Evolutionary conservation across 2,329 filamentous ascomycete species (phyloP).

Genomic region (Talaromyces funiculosus): DNA sequence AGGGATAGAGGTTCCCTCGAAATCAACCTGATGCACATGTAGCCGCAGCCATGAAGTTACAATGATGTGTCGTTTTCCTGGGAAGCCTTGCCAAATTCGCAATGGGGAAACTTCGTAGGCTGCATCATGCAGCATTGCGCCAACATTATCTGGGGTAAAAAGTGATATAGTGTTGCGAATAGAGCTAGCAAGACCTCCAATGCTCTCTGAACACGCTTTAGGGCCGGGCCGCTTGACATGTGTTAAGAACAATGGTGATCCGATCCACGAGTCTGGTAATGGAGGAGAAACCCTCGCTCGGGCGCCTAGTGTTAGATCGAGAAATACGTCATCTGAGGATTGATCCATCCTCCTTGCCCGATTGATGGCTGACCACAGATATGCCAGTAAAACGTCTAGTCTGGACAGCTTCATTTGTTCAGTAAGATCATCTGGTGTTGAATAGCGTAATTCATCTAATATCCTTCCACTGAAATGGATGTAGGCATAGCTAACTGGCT

Average conservation of each 20-base stretch:
- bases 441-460: not conserved
- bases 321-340: conserved; percentile 28
- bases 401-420: conserved; percentile 28
- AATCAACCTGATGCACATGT: conserved; percentile 35
- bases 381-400: conserved; percentile 44
- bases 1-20: conserved; percentile 21
- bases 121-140: conserved; percentile 39
- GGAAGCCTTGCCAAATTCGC: conserved; percentile 45
- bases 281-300: conserved; percentile 36
- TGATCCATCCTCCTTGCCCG: conserved; percentile 31
- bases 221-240: conserved; percentile 26
- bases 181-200: conserved; percentile 11
- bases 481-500: not conserved
- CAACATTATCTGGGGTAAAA: conserved; percentile 37
- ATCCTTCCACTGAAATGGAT: not conserved
- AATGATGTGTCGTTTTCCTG: conserved; percentile 39
- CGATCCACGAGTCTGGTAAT: conserved; percentile 39
- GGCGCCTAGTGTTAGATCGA: conserved; percentile 40
- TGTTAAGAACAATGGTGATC: conserved; percentile 41
- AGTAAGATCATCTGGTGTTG: not conserved
- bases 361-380: conserved; percentile 44
- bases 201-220: not conserved
- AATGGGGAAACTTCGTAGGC: conserved; percentile 44
- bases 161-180: conserved; percentile 33
- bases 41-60: conserved; percentile 40